A percentile compares a stretch with the other conserved stretches of the same genome.
Evolutionary conservation across 2,329 filamentous ascomycete genomes (phyloP).

Genomic region (Cladosporium sp.): DNA sequence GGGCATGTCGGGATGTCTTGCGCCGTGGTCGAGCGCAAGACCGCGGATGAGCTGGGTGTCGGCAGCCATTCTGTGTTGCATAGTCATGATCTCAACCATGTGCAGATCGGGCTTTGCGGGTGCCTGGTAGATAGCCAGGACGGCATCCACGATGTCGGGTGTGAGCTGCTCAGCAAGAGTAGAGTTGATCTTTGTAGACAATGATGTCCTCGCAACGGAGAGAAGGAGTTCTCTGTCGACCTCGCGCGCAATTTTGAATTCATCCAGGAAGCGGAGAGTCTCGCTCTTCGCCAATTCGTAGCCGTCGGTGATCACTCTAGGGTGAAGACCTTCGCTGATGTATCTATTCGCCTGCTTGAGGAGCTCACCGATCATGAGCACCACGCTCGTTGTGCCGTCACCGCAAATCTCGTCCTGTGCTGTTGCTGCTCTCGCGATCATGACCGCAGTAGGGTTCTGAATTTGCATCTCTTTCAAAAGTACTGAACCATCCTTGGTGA

Average conservation of each 20-base stretch:
- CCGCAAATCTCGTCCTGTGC: slow-evolving; percentile 98
- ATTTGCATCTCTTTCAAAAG: slow-evolving; percentile 78
- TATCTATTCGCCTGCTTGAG: slow-evolving; percentile 96
- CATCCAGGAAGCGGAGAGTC: slow-evolving; percentile 88
- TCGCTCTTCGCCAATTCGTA: slow-evolving; percentile 96
- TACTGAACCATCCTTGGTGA: slow-evolving; percentile 98
- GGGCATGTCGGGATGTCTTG: slow-evolving; percentile 96
- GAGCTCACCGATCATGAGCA: slow-evolving; percentile 90
- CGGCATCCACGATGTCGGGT: slow-evolving; percentile 91
- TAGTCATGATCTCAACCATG: slow-evolving; percentile 99
- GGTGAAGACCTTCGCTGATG: slow-evolving; percentile 95
- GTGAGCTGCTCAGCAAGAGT: slow-evolving; percentile 87
- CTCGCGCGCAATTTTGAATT: slow-evolving; percentile 83
- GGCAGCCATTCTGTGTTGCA: slow-evolving; percentile 95
- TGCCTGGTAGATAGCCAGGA: slow-evolving; percentile 86
- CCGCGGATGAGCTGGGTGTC: slow-evolving; percentile 95
- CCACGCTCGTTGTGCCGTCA: slow-evolving; percentile 95
- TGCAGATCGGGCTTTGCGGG: slow-evolving; percentile 92
- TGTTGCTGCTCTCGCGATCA: slow-evolving; percentile 78
- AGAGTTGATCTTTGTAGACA: slow-evolving; percentile 90
- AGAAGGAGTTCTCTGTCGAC: slow-evolving; percentile 92
- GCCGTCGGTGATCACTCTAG: slow-evolving; percentile 92
- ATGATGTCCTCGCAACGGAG: slow-evolving; percentile 87
- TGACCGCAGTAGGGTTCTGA: slow-evolving; percentile 92
- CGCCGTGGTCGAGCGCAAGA: slow-evolving; percentile 89